Evolutionary conservation across 495 filamentous ascomycete species (phyloP).

Genomic region (Neurospora sp.): DNA sequence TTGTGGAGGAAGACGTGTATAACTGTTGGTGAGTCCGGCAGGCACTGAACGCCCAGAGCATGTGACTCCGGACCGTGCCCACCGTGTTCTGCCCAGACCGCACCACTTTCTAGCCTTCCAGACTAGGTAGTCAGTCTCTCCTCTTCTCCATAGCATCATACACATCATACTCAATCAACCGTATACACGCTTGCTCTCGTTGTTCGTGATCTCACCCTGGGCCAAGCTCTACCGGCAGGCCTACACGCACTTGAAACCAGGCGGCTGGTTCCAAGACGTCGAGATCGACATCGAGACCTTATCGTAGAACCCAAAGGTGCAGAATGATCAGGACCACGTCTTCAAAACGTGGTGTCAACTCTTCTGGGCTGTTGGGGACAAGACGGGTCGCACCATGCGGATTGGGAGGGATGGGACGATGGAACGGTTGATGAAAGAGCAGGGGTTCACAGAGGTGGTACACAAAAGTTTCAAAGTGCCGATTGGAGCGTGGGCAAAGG

Average conservation of each 20-base stretch:
- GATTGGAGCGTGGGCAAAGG: conserved; percentile 9
- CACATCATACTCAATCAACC: too few species aligned
- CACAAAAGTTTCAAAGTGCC: conserved; percentile 5
- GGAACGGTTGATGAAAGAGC: neutral
- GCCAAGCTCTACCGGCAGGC: neutral
- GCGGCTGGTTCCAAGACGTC: conserved; percentile 2
- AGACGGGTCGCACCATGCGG: neutral
- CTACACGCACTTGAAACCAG: neutral
- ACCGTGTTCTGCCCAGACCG: too few species aligned
- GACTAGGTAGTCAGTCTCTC: too few species aligned
- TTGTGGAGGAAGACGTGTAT: too few species aligned
- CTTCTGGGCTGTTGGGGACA: conserved; percentile 6
- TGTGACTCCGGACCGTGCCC: too few species aligned
- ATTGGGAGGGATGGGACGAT: neutral
- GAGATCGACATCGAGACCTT: conserved; percentile 5
- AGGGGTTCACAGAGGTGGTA: neutral
- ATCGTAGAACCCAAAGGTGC: neutral
- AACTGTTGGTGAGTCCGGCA: too few species aligned
- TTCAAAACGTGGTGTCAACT: conserved; percentile 4
- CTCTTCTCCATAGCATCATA: too few species aligned
- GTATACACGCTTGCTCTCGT: too few species aligned
- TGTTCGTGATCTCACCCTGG: neutral
- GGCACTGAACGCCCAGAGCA: too few species aligned
- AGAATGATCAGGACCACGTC: neutral
- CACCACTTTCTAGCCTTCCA: too few species aligned